Evolutionary conservation across 805 yeast species (phyloP), one percentile per base, ranked within the genome.

Genomic region (Metahyphopichia silvanorum): DNA sequence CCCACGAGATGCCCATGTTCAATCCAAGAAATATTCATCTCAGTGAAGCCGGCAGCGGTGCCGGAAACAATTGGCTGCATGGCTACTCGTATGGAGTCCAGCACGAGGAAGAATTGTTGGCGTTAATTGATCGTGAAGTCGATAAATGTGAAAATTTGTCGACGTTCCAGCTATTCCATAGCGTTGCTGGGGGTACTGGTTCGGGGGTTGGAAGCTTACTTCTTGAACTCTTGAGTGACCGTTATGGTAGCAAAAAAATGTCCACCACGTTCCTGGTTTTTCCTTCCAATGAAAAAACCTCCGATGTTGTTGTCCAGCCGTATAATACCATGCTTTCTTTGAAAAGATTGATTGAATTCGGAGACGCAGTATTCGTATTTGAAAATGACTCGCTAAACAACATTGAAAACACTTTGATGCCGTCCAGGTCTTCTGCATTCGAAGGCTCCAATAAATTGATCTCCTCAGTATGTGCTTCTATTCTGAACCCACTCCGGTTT

Each of bases 131-230:
- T 50, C 72, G 93, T 34, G 97, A 93, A 48, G 71, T 88, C 25
- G 99, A 93, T 51, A 80, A 84, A 20, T 82, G 95, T 44, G 98
- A 94, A 42, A 82, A 82, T 35, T 63, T 88, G 33, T 93, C 89
- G 43, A 95, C 94, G 4, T 93, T 93, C 56, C 95, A 88, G 65
- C 62, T 93, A 43, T 57, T 89, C 32, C 98, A 93, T 59, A 84
- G 96, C 4, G 95, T 93, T 4, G 98, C 97, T 0, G 99, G 99
- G 22, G 99, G 99, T 24, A 93, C 98, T 0, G 99, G 99, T 0
- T 85, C 96, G 0, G 98, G 99, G 3, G 76, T 88, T 22, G 98
- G 98, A 1, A 85, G 95, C 0, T 74, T 75, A 35, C 46, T 93
- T 27, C 59, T 93, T 23, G 97, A 93, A 54, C 66, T 78, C 11